Evolutionary conservation across 1,139 yeast species (phyloP).

Genomic region (Diutina rugosa): DNA sequence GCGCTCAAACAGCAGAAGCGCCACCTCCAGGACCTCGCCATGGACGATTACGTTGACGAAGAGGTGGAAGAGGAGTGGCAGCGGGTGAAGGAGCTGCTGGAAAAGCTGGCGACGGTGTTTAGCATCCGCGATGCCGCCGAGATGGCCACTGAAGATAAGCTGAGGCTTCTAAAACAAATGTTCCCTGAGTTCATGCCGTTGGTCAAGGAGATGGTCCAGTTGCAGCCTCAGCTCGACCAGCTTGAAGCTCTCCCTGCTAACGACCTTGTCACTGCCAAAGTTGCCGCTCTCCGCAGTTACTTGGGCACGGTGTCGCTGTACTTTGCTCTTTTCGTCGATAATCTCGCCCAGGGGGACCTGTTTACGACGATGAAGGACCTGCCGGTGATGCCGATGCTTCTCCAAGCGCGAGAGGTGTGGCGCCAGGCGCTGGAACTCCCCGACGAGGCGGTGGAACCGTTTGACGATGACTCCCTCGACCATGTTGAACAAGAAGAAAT

Average conservation of each 20-base stretch:
- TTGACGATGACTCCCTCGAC: not conserved
- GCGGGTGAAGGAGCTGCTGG: conserved; percentile 21
- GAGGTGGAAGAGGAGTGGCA: conserved; percentile 69
- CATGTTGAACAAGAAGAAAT: conserved; percentile 4
- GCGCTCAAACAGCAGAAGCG: conserved; percentile 80
- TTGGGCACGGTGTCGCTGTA: conserved; percentile 64
- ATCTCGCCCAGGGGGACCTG: conserved; percentile 38
- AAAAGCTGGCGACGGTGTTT: conserved; percentile 8
- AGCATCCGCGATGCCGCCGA: conserved; percentile 6
- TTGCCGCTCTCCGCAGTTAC: conserved; percentile 63
- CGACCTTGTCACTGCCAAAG: conserved; percentile 27
- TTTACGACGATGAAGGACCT: conserved; percentile 66
- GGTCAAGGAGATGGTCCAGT: conserved; percentile 43
- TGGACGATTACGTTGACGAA: conserved; percentile 77
- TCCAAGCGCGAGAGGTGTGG: conserved; percentile 83
- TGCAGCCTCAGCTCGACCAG: conserved; percentile 28
- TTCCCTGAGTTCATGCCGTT: conserved; percentile 83
- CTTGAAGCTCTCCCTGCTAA: conserved; percentile 20
- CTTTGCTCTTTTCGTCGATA: conserved; percentile 55
- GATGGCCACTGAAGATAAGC: conserved; percentile 30
- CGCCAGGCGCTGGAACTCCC: conserved; percentile 50
- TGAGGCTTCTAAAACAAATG: conserved; percentile 36
- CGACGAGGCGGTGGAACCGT: conserved; percentile 11
- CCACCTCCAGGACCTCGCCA: conserved; percentile 66
- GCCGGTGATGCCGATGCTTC: conserved; percentile 76